Evolutionary conservation across 768 basidiomycete species (phyloP).

Genomic region (Amanita subjunquillea): DNA sequence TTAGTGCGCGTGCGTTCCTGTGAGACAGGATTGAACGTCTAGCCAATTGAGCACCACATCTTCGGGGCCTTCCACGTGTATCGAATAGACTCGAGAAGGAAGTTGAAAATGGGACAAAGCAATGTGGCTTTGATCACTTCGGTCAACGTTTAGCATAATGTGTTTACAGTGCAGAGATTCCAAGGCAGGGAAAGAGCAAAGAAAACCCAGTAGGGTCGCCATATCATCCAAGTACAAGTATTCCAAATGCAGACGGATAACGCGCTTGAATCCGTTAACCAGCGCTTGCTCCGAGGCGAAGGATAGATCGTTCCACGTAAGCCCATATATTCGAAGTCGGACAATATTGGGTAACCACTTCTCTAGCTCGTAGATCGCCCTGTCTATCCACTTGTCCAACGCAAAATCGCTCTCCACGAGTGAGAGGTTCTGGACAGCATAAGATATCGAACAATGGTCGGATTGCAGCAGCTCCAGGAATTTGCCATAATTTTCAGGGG

Average conservation of each 20-base stretch:
- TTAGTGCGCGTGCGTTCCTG: background rate
- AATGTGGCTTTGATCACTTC: background rate
- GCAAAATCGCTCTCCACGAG: background rate
- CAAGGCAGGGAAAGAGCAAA: background rate
- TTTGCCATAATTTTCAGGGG: background rate
- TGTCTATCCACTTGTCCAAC: background rate
- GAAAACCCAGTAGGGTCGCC: background rate
- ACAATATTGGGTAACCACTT: background rate
- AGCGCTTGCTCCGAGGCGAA: background rate
- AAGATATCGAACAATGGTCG: background rate
- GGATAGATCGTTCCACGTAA: background rate
- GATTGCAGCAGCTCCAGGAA: background rate
- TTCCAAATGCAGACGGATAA: background rate
- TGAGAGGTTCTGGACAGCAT: background rate
- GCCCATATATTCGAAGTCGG: conserved; percentile 1
- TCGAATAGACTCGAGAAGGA: background rate
- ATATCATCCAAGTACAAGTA: background rate
- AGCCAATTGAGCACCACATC: background rate
- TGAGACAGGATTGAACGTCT: background rate
- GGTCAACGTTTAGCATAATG: background rate
- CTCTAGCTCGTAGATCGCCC: background rate
- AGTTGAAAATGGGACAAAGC: background rate
- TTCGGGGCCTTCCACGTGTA: background rate
- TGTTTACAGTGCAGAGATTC: background rate
- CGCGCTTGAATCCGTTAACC: background rate